Conservation (phyloP, 2,329 filamentous ascomycete genomes). For the Sporothrix inflata region DNA sequence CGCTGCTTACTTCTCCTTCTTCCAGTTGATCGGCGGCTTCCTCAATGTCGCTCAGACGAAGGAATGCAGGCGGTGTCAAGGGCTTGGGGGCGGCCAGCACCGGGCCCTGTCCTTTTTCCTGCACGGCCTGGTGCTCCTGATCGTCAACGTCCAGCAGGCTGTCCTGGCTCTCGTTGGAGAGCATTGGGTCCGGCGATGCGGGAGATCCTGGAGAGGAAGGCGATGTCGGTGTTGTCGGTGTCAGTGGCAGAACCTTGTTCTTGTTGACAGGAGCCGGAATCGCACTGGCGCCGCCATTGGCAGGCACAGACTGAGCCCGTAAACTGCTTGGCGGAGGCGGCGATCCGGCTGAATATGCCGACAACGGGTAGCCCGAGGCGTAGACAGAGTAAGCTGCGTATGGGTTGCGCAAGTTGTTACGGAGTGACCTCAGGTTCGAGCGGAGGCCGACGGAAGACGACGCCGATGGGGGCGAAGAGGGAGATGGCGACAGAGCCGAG, state of each 20-base stretch:
- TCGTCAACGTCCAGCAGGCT: conserved; percentile 6
- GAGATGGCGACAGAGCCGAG: conserved; percentile 40
- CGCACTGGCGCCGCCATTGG: background rate
- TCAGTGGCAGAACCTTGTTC: conserved; percentile 43
- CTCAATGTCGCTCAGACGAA: conserved; percentile 28
- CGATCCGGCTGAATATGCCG: conserved; percentile 20
- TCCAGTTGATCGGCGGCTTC: conserved; percentile 24
- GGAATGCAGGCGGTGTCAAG: conserved; percentile 13
- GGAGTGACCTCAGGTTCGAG: conserved; percentile 28
- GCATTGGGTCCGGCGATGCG: background rate
- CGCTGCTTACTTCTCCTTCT: background rate
- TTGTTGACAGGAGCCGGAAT: conserved; percentile 29
- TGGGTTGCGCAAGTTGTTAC: conserved; percentile 29
- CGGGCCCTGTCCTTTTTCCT: background rate
- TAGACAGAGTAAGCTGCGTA: conserved; percentile 15
- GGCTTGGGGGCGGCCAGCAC: background rate
- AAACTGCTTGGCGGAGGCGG: conserved; percentile 20
- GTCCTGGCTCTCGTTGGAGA: conserved; percentile 37
- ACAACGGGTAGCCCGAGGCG: conserved; percentile 18
- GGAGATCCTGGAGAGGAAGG: background rate
- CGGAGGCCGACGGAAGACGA: conserved; percentile 26
- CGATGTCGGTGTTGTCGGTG: conserved; percentile 35
- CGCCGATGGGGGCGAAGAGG: conserved; percentile 35
- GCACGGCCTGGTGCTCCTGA: background rate
- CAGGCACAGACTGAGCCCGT: background rate